Evolutionary conservation across 2,329 filamentous ascomycete species (phyloP).

Genomic region (Tolypocladium tropicale): DNA sequence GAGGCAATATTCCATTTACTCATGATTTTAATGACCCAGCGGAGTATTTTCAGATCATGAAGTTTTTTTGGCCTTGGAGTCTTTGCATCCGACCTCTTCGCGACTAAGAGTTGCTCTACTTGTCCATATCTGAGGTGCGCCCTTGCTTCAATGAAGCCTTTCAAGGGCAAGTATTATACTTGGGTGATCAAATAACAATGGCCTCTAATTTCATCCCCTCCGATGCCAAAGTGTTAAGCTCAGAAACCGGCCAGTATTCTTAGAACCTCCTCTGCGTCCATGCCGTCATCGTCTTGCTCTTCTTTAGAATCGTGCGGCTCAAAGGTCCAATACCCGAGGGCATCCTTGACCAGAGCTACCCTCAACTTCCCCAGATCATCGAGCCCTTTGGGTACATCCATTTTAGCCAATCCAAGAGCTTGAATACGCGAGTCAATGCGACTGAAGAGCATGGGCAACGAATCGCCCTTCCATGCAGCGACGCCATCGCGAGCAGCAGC

Average conservation of each 20-base stretch:
- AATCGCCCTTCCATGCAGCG: constrained; percentile 26
- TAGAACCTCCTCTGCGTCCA: not conserved
- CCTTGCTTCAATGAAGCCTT: not conserved
- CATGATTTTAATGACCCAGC: too few relatives aligned
- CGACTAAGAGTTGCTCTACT: too few relatives aligned
- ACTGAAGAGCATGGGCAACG: constrained; percentile 28
- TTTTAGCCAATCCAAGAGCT: constrained; percentile 17
- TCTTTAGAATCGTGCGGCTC: constrained; percentile 6
- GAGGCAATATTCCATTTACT: too few relatives aligned
- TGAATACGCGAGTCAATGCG: constrained; percentile 22
- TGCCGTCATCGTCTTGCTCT: not conserved
- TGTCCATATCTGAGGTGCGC: not conserved
- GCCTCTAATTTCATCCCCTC: not conserved
- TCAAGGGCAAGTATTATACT: not conserved
- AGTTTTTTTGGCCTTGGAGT: too few relatives aligned
- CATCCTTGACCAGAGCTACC: constrained; percentile 21
- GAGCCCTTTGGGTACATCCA: constrained; percentile 25
- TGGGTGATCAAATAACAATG: not conserved
- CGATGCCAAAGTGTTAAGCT: not conserved
- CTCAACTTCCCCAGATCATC: constrained; percentile 21
- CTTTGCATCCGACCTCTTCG: too few relatives aligned
- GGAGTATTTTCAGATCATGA: too few relatives aligned
- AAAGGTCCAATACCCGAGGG: constrained; percentile 26
- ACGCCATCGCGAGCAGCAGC: constrained; percentile 23
- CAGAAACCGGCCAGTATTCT: not conserved